phyloP scores from a whole-genome alignment of 2,329 filamentous ascomycete species.

The Sarocladium strictum region DNA sequence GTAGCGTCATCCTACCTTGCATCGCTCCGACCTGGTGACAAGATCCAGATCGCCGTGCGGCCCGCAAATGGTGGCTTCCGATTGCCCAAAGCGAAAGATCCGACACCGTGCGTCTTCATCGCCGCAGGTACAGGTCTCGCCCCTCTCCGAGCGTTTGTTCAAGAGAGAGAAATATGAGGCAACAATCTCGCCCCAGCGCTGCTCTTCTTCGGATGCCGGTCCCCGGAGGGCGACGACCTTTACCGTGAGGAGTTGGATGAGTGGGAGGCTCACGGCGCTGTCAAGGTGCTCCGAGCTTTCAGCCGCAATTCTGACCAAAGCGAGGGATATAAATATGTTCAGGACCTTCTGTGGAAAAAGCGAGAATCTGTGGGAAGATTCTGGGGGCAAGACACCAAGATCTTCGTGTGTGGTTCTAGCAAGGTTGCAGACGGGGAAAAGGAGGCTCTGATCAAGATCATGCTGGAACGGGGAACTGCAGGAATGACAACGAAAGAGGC shows the following conservation, averaged over 20 bases:
- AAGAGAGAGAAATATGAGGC: constrained; percentile 25
- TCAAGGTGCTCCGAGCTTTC: constrained; percentile 53
- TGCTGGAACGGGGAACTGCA: constrained; percentile 15
- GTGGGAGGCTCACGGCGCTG: constrained; percentile 41
- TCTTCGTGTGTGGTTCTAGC: constrained; percentile 57
- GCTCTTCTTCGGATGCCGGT: constrained; percentile 45
- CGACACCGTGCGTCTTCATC: constrained; percentile 28
- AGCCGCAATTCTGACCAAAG: constrained; percentile 26
- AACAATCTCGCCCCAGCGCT: constrained; percentile 44
- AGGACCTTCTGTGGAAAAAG: constrained; percentile 27
- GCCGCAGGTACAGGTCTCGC: constrained; percentile 28
- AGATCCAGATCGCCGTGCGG: constrained; percentile 39
- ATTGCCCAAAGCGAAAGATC: constrained; percentile 31
- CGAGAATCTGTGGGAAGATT: constrained; percentile 22
- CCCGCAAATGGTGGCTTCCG: constrained; percentile 33
- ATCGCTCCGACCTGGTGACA: constrained; percentile 32
- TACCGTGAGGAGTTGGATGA: constrained; percentile 35
- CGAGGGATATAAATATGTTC: constrained; percentile 34
- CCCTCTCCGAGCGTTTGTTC: constrained; percentile 16
- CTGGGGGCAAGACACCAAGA: constrained; percentile 36
- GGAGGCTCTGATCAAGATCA: constrained; percentile 19
- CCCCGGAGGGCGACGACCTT: constrained; percentile 34
- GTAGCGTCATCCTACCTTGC: constrained; percentile 55
- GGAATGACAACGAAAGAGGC: constrained; percentile 26
- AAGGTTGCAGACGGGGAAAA: constrained; percentile 35